Base-by-base conservation (phyloP, 2,329 filamentous ascomycete species). In the Leptographium radiaticola region DNA sequence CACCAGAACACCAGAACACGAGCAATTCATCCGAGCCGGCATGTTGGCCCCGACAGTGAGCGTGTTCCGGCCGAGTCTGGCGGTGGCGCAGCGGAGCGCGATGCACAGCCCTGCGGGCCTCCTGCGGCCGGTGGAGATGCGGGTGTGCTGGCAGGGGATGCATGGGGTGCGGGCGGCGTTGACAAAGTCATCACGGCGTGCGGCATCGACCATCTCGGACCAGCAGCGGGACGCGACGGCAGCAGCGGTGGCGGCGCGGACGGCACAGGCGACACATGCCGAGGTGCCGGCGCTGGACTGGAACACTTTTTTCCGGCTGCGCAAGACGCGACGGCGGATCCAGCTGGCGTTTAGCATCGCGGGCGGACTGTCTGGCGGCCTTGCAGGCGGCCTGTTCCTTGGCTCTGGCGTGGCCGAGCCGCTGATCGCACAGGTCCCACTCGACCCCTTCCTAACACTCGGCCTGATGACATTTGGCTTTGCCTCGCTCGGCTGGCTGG, bases 291-390 rank as follows among this genome's bases (percentile, higher is more conserved):
- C 68, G n/a, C 79, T 90, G 44, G 80, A 89, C 70, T 97, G 91
- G 91, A 85, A 96, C 72, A 83, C 81, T 52, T 97, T 95, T 75
- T 95, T 97, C 75, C 81, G 82, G 66, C 83, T 97, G 56, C 89
- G 91, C 64, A 86, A 89, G 62, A 86, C 83, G 56, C 87, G 91
- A 54, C 84, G 91, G 57, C 81, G 87, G 62, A 86, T 90, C 73
- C 89, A 91, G 66, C 79, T 95, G 40, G 79, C 77, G 50, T 89
- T 89, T 59, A 91, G 87, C 48, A 74, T 89, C 52, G 66, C 81
- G 38, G 80, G 79, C 38, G 83, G 84, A 44, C 59, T 83, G 7
- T 71, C 74, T 13, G 80, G 80, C 56, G 85, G 87, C 1, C 73
- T 76, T 3, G 72, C 70, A 2, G 84, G 85, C 16, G 79, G 81